phyloP scores from a whole-genome alignment of 2,329 filamentous ascomycete genomes.

The Beauveria sp. region DNA sequence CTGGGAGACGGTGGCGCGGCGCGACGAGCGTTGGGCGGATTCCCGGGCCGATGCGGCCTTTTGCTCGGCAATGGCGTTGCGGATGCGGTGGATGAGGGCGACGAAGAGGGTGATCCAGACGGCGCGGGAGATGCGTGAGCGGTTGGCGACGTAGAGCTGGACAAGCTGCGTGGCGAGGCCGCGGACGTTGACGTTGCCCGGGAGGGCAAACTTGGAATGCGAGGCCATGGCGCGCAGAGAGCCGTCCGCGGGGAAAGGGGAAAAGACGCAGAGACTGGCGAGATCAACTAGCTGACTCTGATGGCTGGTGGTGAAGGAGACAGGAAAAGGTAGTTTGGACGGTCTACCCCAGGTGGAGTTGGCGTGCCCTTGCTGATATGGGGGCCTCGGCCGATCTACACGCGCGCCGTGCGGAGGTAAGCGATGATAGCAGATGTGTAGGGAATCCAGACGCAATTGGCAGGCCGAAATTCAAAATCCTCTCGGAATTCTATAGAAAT shows the following conservation, averaged over 20 bases:
- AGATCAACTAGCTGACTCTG: background rate
- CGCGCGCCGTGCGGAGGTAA: background rate
- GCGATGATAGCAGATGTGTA: background rate
- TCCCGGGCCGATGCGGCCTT: slow-evolving; percentile 72
- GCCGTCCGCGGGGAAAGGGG: background rate
- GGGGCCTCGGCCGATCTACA: slow-evolving; percentile 7
- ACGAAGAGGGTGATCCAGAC: slow-evolving; percentile 78
- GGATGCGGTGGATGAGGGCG: slow-evolving; percentile 77
- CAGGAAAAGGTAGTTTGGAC: no score
- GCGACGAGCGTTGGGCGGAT: slow-evolving; percentile 44
- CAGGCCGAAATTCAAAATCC: background rate
- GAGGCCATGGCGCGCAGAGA: background rate
- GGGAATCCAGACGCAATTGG: background rate
- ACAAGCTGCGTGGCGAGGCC: slow-evolving; percentile 60
- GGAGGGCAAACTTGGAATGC: slow-evolving; percentile 10
- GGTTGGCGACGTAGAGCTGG: slow-evolving; percentile 67
- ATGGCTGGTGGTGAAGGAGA: background rate
- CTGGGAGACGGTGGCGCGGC: slow-evolving; percentile 41
- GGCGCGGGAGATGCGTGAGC: slow-evolving; percentile 72
- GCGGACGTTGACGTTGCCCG: slow-evolving; percentile 49
- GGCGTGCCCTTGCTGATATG: background rate
- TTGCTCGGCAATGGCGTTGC: slow-evolving; percentile 86
- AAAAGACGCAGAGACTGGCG: background rate
- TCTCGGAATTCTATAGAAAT: background rate
- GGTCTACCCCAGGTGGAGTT: slow-evolving; percentile 4